phyloP scores from a whole-genome alignment of 2,329 filamentous ascomycete species.

The Sclerotinia glacialis region DNA sequence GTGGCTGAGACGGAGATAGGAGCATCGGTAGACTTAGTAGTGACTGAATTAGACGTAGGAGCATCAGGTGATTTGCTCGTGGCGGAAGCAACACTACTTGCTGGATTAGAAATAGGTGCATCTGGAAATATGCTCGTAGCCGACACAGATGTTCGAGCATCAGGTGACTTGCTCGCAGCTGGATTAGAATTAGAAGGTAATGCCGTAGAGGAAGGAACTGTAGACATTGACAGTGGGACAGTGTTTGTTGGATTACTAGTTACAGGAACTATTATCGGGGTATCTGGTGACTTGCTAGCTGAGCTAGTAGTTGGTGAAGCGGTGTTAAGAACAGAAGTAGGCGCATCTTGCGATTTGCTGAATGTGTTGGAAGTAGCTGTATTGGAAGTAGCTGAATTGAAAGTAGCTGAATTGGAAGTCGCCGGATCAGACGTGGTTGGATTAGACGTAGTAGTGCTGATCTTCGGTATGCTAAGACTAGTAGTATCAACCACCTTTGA shows the following conservation, averaged over 20 bases:
- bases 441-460: not conserved
- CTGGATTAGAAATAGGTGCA: not conserved
- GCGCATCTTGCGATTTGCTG: not conserved
- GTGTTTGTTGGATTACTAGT: not conserved
- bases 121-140: not conserved
- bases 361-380: not conserved
- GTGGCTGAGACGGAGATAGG: not conserved
- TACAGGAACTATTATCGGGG: not conserved
- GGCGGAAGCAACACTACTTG: no score
- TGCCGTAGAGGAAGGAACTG: not conserved
- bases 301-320: not conserved
- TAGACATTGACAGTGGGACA: not conserved
- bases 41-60: not conserved
- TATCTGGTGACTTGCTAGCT: not conserved
- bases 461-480: not conserved
- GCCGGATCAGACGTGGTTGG: no score
- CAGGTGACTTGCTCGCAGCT: not conserved
- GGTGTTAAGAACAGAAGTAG: not conserved
- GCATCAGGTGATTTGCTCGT: not conserved
- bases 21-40: not conserved
- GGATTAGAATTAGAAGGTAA: not conserved
- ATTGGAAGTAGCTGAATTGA: not conserved
- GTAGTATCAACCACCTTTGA: not conserved
- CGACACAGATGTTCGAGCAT: not conserved
- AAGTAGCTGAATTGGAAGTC: not conserved